These are phyloP conservation scores for Chloranthus sessilifolius DNA, from an alignment of 164 flowering plant genomes.

Conservation along the genomic window DNA sequence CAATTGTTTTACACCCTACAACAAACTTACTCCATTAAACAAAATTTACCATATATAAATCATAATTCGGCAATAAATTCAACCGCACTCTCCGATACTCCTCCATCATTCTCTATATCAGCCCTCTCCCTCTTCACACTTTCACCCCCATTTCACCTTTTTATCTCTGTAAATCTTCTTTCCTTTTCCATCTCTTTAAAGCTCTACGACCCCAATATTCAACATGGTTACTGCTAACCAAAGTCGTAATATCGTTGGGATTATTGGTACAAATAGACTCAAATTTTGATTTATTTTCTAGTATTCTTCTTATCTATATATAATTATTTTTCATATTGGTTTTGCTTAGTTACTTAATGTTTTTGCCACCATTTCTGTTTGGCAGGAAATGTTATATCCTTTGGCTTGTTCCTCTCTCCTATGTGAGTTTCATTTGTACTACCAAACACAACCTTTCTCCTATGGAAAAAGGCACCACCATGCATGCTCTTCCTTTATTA, in stretches of 20 bases:
- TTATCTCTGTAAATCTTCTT: no score
- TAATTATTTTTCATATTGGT: not conserved
- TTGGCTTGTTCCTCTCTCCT: slow-evolving; percentile 53
- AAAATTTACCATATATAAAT: no score
- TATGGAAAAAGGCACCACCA: not conserved
- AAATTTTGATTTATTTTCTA: not conserved
- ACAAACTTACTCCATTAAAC: no score
- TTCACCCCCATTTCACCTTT: no score
- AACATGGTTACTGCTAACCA: not conserved
- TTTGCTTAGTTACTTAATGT: not conserved
- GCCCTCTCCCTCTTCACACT: no score
- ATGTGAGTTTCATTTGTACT: slow-evolving; percentile 25
- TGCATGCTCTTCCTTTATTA: not conserved
- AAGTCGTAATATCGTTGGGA: not conserved
- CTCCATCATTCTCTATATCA: no score
- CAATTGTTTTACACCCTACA: no score
- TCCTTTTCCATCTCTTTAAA: no score
- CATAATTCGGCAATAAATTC: no score
- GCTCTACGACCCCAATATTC: not conserved
- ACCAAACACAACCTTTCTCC: not conserved
- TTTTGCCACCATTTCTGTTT: not conserved
- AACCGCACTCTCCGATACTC: no score
- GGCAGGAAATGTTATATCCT: slow-evolving; percentile 70
- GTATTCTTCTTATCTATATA: not conserved
- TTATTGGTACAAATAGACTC: not conserved